Evolutionary conservation across 164 flowering plant species (phyloP), one percentile per base, ranked within the genome.

Genomic region (Sextonia rubra): DNA sequence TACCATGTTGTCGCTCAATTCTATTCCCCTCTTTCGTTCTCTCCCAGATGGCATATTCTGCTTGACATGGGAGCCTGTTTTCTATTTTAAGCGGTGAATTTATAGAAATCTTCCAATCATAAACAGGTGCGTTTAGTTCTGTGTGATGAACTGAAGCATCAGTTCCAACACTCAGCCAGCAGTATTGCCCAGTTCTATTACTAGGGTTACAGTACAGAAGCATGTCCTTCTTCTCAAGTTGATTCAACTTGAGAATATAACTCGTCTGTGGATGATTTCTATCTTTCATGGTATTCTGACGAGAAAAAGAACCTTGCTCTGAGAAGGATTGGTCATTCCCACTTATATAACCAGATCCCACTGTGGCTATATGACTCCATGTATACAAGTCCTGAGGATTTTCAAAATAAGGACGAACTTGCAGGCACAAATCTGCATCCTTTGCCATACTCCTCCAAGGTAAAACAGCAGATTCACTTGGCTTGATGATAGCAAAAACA

Each of bases 81-180:
- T 96, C 99, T 77, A 96, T 76, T 83, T 88, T 90, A 75, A 93
- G 27, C 55, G 98, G 99, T 69, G 99, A 83, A 75, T 86, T 93
- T 47, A 91, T 68, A 68, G 97, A 91, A 76, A 96, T 88, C 78
- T 81, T 93, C 99, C 99, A 96, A 85, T 96, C 98, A 84, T 91
- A 96, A 69, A 93, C 91, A 69, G 97, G 99, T 60, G 86, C 72
- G 82, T 96, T 96, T 49, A 91, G 83, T 74, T 90, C 98, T 20
- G 98, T 91, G 20, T 88, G 91, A 77, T 91, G 97, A 80, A 88
- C 86, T 60, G 97, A 86, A 47, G 98, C 99, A 89, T 96, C 99
- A 64, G 91, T 78, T n/a, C 97, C 89, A 48, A 86, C 66, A 71
- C 97, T 89, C 68, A 96, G 86, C 99, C 99, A 93, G 78, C 89